phyloP scores from a whole-genome alignment of 257 asterid species.

The Solanum tarapatanum region DNA sequence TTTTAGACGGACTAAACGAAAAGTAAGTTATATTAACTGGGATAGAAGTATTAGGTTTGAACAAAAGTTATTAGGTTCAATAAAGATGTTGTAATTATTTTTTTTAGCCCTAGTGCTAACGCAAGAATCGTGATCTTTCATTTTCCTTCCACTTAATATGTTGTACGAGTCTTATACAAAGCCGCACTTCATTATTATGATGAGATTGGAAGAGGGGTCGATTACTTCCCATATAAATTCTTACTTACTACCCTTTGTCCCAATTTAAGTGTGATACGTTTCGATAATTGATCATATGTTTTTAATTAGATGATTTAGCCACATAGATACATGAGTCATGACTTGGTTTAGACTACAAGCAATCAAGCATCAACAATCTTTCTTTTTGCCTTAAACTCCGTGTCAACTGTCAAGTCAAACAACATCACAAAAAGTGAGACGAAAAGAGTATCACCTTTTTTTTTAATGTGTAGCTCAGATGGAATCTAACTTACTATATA shows the following conservation, averaged over 20 bases:
- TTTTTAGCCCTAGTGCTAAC: not conserved
- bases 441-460: not conserved
- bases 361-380: too few relatives aligned
- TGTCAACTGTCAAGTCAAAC: not conserved
- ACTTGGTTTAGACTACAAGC: not conserved
- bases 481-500: not conserved
- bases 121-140: not conserved
- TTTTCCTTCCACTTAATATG: not conserved
- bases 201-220: not conserved
- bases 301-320: not conserved
- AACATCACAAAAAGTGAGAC: not conserved
- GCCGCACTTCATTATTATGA: too few relatives aligned
- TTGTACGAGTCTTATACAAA: not conserved
- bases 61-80: not conserved
- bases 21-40: too few relatives aligned
- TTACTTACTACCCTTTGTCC: too few relatives aligned
- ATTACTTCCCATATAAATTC: not conserved
- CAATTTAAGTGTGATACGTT: not conserved
- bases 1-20: fast-evolving
- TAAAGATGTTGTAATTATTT: not conserved
- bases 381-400: not conserved
- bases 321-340: not conserved
- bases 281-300: not conserved
- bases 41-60: not conserved
- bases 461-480: not conserved